Evolutionary conservation across 75 land plant species (phyloP), one percentile per base, ranked within the genome.

Genomic region (Adiantum capillusveneris): DNA sequence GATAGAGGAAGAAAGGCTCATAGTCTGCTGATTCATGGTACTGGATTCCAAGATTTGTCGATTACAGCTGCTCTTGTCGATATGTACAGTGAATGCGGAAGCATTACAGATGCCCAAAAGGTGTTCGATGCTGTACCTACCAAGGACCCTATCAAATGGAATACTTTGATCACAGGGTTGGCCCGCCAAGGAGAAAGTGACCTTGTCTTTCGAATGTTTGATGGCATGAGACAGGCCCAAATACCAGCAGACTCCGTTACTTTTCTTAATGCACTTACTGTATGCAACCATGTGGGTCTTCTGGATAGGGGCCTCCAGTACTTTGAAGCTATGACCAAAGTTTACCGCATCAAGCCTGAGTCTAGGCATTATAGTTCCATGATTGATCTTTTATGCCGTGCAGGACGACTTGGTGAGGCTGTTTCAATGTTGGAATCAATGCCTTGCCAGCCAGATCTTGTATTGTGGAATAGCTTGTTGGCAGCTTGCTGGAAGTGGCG

Each of bases 21-120:
- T 41, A 45, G 46, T 25, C 46, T 53, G 37, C 28, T 53, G 2
- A 44, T 71, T 6, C 66, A 71, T 9, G 9, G 53, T n/a, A 16
- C 44, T 58, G 75, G 79, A n/a, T 2, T 57, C 27, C 21, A 31
- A 14, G 53, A 67, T 63, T 34, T 17, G 24, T 53, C 58, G 27
- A 51, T 72, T 53, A 39, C 26, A 28, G 59, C 57, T 42, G 67
- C 80, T 29, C 18, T 77, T 24, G 64, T 77, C 54, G 80, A 77
- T 54, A 49, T 72, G 66, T 77, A 77, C 45, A 67, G 52, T 25
- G 71, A 72, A 41, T 77, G 79, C 53, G 79, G 79, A 39, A 59
- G 25, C 43, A 43, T 77, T 1, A 19, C 25, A 26, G 59, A 53
- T 58, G 75, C 79, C 25, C 39, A 41, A n/a, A 42, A 34, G 1